These are phyloP conservation scores for Bruguiera sexangula DNA, from an alignment of 345 rosid genomes.

Conservation along the genomic window DNA sequence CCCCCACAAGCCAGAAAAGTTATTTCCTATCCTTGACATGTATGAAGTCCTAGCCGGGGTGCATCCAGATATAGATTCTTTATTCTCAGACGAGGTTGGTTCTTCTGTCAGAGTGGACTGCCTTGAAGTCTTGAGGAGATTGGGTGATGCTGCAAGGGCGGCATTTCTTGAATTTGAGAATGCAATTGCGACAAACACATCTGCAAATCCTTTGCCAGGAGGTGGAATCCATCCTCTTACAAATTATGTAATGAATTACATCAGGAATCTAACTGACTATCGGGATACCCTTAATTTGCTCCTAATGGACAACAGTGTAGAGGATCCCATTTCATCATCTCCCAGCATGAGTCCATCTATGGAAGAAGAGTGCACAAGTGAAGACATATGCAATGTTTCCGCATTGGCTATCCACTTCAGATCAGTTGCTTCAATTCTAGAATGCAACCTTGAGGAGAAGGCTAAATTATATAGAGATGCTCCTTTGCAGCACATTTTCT, in stretches of 20 bases:
- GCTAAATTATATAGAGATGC: constrained; percentile 60
- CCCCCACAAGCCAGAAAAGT: constrained; percentile 68
- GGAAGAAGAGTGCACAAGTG: constrained; percentile 39
- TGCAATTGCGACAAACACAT: constrained; percentile 57
- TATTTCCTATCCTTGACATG: constrained; percentile 76
- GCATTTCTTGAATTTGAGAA: constrained; percentile 70
- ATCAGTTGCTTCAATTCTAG: constrained; percentile 56
- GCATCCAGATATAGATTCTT: constrained; percentile 53
- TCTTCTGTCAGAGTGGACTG: constrained; percentile 50
- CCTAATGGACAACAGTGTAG: constrained; percentile 45
- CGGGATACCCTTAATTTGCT: constrained; percentile 58
- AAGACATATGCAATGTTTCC: constrained; percentile 26
- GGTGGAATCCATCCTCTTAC: constrained; percentile 82
- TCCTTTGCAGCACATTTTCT: constrained; percentile 67
- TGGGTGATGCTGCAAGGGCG: constrained; percentile 56
- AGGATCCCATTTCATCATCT: constrained; percentile 28
- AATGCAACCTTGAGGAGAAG: constrained; percentile 61
- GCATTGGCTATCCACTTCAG: constrained; percentile 50
- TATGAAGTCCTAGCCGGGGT: constrained; percentile 68
- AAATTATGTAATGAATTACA: constrained; percentile 76
- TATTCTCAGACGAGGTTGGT: constrained; percentile 49
- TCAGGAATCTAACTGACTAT: constrained; percentile 61
- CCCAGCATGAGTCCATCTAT: constrained; percentile 33
- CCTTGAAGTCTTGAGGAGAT: constrained; percentile 55
- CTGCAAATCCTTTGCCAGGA: constrained; percentile 56